A percentile compares a stretch with the other conserved stretches of the same genome.
These are phyloP conservation scores for Fennellomyces sp. DNA, from an alignment of 371 early-diverging fungal species.

Conservation along the genomic window DNA sequence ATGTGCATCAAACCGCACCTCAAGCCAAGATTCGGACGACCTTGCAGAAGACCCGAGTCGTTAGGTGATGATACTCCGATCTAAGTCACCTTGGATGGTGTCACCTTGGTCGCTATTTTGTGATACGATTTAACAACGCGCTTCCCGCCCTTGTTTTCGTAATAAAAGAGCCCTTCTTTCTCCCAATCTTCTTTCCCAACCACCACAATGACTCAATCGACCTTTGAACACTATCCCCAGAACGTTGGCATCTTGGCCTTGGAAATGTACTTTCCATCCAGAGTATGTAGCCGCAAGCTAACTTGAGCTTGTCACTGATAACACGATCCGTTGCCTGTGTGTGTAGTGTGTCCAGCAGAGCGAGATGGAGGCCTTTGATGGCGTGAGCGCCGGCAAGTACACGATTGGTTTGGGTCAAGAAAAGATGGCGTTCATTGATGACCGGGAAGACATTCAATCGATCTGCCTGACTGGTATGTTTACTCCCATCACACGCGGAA, in stretches of 20 bases:
- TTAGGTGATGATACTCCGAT: too few species aligned
- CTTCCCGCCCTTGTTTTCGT: conserved; percentile 8
- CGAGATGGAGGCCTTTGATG: conserved; percentile 89
- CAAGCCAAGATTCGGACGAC: too few species aligned
- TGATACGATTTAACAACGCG: neutral
- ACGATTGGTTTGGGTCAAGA: conserved; percentile 97
- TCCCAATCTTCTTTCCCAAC: neutral
- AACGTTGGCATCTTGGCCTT: conserved; percentile 93
- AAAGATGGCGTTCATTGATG: conserved; percentile 95
- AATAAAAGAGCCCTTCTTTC: conserved; percentile 1
- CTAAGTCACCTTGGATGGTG: too few species aligned
- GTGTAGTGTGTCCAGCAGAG: conserved; percentile 85
- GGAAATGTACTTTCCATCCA: conserved; percentile 91
- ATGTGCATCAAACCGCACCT: too few species aligned
- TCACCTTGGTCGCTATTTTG: neutral
- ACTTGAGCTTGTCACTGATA: neutral
- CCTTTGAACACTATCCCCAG: conserved; percentile 57
- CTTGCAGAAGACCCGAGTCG: too few species aligned
- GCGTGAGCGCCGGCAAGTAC: conserved; percentile 95
- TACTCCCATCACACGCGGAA: neutral
- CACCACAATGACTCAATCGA: conserved; percentile 34
- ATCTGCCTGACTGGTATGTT: conserved; percentile 84
- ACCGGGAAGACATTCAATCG: conserved; percentile 96
- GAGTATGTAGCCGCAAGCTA: conserved; percentile 50
- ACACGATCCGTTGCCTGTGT: conserved; percentile 1